These are phyloP conservation scores for Miscanthus lutarioriparius DNA, from an alignment of 176 grass and related monocot genomes.

Conservation along the genomic window DNA sequence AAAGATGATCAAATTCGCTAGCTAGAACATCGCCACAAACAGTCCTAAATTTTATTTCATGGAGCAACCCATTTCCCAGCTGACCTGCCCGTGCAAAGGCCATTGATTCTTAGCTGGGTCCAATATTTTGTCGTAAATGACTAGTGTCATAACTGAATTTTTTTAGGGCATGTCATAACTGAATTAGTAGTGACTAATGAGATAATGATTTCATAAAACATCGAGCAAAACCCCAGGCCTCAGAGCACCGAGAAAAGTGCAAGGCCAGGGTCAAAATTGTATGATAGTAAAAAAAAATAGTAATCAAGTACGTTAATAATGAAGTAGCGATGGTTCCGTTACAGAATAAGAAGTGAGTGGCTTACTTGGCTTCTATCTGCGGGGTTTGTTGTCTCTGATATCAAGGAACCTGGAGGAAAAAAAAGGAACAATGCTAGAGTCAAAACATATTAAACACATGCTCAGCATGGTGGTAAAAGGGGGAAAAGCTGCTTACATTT, in stretches of 20 bases:
- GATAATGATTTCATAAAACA: neutral
- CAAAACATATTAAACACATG: neutral
- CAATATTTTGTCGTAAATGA: neutral
- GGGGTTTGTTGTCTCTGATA: conserved; percentile 57
- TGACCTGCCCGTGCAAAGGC: neutral
- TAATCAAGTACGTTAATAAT: neutral
- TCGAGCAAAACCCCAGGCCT: neutral
- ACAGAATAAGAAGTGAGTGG: neutral
- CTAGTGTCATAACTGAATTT: neutral
- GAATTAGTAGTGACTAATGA: neutral
- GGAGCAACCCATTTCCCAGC: neutral
- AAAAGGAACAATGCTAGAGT: neutral
- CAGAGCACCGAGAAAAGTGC: neutral
- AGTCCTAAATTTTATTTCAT: neutral
- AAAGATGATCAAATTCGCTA: neutral
- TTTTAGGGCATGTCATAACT: no score
- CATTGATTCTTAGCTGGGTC: neutral
- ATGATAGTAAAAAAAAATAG: neutral
- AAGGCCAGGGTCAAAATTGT: neutral
- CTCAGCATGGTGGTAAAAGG: neutral
- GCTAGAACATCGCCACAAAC: neutral
- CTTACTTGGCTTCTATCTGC: conserved; percentile 63
- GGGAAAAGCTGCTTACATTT: conserved; percentile 34
- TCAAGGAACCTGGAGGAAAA: conserved; percentile 52
- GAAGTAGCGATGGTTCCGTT: neutral